Base-by-base conservation (phyloP, 257 asterid genomes). In the Lantana camara region DNA sequence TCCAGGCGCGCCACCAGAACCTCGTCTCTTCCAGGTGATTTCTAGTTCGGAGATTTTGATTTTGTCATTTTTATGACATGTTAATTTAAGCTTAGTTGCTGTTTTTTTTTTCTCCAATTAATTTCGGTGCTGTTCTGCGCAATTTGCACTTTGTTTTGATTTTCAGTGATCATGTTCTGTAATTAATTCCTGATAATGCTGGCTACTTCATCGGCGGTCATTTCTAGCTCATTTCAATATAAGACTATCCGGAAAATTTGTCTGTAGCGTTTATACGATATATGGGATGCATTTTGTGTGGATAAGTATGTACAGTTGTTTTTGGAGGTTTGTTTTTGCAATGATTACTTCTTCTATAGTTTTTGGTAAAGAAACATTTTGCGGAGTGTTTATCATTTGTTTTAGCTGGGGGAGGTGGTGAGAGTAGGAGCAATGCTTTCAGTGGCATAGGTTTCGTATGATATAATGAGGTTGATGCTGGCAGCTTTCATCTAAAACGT, bases 21-120 rank as follows among this genome's bases (percentile, higher is more conserved):
- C 74, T 80, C 55, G 78, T 76, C 51, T 76, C 85, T 7, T 64
- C 88, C 65, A 90, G 97, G 97, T 84, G 21, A 27, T 35, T 49
- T 54, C 22, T 23, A 7, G 4, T 4, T 19, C 17, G 20, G 54
- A 6, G 11, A 56, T 44, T 42, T 52, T 27, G 13, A 9, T 57
- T 27, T 27, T 45, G 7, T 53, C 11, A 1, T 52, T 68, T 14
- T 61, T 32, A 23, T 10, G 24, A 8, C 65, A 17, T 40, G 35
- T 46, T 19, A 30, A n/a, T n/a, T n/a, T n/a, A n/a, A n/a, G n/a
- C n/a, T 30, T 59, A 57, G 41, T 60, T 16, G 13, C 19, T 30
- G 27, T 9, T 8, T 51, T 8, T 50, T 19, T 15, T 11, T 4
- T 23, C 10, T 35, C 11, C 2, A 4, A 20, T 16, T 51, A 9